Base-by-base conservation (phyloP, 2,329 filamentous ascomycete species). In the Chaetoscypha palmicola region DNA sequence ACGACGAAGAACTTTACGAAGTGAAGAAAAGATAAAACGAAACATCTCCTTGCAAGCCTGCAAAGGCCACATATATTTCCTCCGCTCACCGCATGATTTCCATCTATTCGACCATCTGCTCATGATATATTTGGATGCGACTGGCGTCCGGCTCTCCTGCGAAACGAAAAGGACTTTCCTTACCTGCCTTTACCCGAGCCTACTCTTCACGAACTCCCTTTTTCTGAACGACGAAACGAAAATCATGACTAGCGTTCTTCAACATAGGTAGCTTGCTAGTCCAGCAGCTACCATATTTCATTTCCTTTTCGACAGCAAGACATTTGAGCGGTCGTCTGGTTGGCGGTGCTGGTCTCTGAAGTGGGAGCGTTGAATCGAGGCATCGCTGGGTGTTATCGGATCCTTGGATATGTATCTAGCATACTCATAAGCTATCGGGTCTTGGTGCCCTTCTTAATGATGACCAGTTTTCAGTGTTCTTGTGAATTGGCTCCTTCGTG, bases 11-110 rank as follows among this genome's bases (percentile, higher is more conserved):
- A 41, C 21, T 28, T 69, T 64, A 74, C 64, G 70, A 72, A 63
- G 61, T 65, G 63, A 69, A 58, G 68, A 66, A 68, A 71, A 68
- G 67, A 70, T 64, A 68, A 67, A 66, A 65, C 63, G 36, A 39
- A 43, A 36, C 21, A 38, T 47, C 41, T 37, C 38, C 41, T 52
- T 39, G 38, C 38, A 24, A 49, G 67, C 67, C 66, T 69, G 68
- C 68, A 62, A 71, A 66, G 68, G 66, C 66, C 63, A 63, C 50
- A 55, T 65, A 63, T 55, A 65, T 63, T 63, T 66, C 65, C 57
- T 58, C 58, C 58, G 54, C 57, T 51, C 54, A 55, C 50, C 51
- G 53, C 57, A 52, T 38, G 39, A n/a, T 28, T 32, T 55, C 51
- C 38, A 16, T 19, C 35, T 30, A 44, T 47, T 43, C 32, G 17